Conservation (phyloP, 768 basidiomycete genomes). For the Rubroboletus pulcherrimus region DNA sequence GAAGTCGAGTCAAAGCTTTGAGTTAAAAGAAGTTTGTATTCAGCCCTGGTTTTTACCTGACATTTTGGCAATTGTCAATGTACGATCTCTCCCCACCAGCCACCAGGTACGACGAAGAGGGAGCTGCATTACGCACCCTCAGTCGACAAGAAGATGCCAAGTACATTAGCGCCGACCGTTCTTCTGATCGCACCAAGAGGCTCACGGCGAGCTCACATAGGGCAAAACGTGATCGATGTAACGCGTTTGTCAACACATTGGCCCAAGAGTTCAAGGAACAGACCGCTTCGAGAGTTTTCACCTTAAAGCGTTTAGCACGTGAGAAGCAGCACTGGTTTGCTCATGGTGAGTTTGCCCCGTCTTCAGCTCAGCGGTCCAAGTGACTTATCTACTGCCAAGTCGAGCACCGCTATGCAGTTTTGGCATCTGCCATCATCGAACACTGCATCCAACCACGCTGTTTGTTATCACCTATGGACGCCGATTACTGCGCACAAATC, state of each 20-base stretch:
- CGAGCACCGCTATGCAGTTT: slow-evolving; percentile 37
- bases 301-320: slow-evolving; percentile 68
- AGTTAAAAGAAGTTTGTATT: slow-evolving; percentile 2
- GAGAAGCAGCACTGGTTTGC: slow-evolving; percentile 86
- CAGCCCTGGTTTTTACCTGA: slow-evolving; percentile 89
- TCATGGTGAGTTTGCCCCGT: slow-evolving; percentile 39
- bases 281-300: slow-evolving; percentile 64
- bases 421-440: slow-evolving; percentile 70
- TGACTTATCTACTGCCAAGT: slow-evolving; percentile 19
- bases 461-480: slow-evolving; percentile 94
- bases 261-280: slow-evolving; percentile 75
- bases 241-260: slow-evolving; percentile 53
- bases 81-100: slow-evolving; percentile 83
- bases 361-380: background rate
- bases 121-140: slow-evolving; percentile 52
- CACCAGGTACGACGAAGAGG: slow-evolving; percentile 76
- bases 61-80: slow-evolving; percentile 95
- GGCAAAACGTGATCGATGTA: slow-evolving; percentile 62
- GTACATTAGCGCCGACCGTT: slow-evolving; percentile 65
- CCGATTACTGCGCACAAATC: slow-evolving; percentile 89
- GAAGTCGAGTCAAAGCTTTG: slow-evolving; percentile 1
- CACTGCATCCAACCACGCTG: slow-evolving; percentile 92
- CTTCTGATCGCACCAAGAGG: slow-evolving; percentile 60
- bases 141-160: slow-evolving; percentile 68
- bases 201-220: slow-evolving; percentile 55